Evolutionary conservation across 257 asterid genomes (phyloP), one percentile per base, ranked within the genome.

Genomic region (Thymus quinquecostatus): DNA sequence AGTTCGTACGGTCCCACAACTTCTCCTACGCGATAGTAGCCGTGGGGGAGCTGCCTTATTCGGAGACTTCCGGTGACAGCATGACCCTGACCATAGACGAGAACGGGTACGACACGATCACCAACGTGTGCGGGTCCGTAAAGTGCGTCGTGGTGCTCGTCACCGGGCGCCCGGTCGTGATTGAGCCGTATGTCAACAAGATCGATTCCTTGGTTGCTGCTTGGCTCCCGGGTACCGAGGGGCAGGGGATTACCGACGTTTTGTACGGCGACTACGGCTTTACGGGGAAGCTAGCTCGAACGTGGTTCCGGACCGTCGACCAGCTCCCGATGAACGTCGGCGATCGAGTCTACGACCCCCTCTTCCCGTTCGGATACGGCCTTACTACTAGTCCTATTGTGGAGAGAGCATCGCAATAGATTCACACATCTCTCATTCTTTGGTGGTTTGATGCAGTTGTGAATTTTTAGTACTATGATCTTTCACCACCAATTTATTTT

Each of bases 181-280:
- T 84, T 6, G 89, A 84, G 29, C 92, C 86, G 0, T 87, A 87
- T n/a, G 61, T 87, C 8, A 75, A 59, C 34, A 75, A 72, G 36
- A 86, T 86, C 11, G 86, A 82, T 43, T 88, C 92, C 1, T 40
- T 86, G 7, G 82, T 86, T 48, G 89, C 89, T 38, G 89, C 89
- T 5, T 87, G 92, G 92, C 88, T 87, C 0, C 92, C 87, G 0
- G 92, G 92, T 55, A 85, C 86, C 0, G 92, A 87, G 73, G 90
- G 86, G 8, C 88, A 84, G 34, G 92, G 92, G 12, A 65, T 86
- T 32, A 77, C 85, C 0, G 93, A 87, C 74, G 89, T 82, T 5
- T 29, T 87, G 75, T 87, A 73, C 64, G 93, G 93, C 1, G 83
- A 70, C 28, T 84, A 81, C 2, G 85, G 86, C 3, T 87, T 87